phyloP scores from a whole-genome alignment of 202 grass and related monocot species.

The Dendrocalamus latiflorus region DNA sequence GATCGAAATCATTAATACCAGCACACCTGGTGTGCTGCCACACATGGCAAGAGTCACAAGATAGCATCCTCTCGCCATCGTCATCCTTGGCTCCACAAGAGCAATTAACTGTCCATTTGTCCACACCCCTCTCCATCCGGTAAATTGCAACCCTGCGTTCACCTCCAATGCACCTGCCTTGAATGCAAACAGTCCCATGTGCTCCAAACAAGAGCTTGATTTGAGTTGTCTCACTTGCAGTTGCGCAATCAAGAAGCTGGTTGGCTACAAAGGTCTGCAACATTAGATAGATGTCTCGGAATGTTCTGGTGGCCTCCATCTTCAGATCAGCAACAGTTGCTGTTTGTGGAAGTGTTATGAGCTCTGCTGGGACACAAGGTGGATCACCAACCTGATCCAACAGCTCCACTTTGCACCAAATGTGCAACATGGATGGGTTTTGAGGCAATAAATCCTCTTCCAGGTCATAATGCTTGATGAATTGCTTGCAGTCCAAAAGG shows the following conservation, averaged over 20 bases:
- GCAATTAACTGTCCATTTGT: constrained; percentile 62
- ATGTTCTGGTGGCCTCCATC: constrained; percentile 35
- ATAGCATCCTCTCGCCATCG: constrained; percentile 74
- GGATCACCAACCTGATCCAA: constrained; percentile 34
- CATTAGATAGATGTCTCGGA: constrained; percentile 46
- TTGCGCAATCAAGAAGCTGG: constrained; percentile 52
- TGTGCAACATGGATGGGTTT: constrained; percentile 32
- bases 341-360: constrained; percentile 34
- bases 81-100: constrained; percentile 65
- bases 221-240: constrained; percentile 38
- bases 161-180: constrained; percentile 34
- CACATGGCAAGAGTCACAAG: constrained; percentile 58
- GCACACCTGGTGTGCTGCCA: constrained; percentile 69
- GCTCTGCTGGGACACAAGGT: constrained; percentile 40
- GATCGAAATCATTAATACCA: constrained; percentile 52
- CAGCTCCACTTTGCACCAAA: constrained; percentile 49
- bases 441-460: constrained; percentile 26
- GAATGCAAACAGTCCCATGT: constrained; percentile 20
- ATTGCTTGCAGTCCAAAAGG: constrained; percentile 65
- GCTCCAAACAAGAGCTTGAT: constrained; percentile 52
- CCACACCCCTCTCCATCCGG: constrained; percentile 53
- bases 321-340: constrained; percentile 60
- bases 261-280: constrained; percentile 41
- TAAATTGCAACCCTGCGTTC: constrained; percentile 30
- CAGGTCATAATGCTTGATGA: constrained; percentile 58